Conservation (phyloP, 2,329 filamentous ascomycete genomes). For the Penicillium sp. region DNA sequence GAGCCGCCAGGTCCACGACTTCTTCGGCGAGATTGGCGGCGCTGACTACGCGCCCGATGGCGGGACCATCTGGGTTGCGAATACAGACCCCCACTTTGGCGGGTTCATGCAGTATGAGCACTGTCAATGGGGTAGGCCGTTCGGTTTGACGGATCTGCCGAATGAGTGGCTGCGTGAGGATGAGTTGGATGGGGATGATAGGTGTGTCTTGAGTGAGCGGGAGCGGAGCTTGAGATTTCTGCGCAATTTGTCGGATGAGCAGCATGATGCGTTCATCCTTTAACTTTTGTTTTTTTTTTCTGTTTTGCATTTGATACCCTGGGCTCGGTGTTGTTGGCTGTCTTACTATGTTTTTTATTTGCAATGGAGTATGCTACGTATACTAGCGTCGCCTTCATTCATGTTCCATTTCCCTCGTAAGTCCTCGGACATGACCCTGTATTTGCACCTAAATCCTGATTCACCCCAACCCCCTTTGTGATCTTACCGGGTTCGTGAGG, state of each 20-base stretch:
- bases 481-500: neutral
- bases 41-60: slow-evolving; percentile 45
- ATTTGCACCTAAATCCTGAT: neutral
- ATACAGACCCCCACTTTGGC: slow-evolving; percentile 44
- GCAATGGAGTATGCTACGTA: slow-evolving; percentile 1
- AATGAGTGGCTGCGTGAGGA: slow-evolving; percentile 40
- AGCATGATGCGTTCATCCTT: slow-evolving; percentile 34
- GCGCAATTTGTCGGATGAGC: slow-evolving; percentile 33
- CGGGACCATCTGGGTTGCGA: slow-evolving; percentile 43
- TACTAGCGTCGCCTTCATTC: too few relatives aligned
- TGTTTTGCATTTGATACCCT: slow-evolving; percentile 24
- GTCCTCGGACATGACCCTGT: neutral
- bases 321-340: slow-evolving; percentile 21
- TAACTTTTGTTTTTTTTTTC: neutral
- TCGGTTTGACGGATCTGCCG: slow-evolving; percentile 34
- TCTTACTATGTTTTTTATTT: slow-evolving; percentile 5
- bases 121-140: slow-evolving; percentile 37
- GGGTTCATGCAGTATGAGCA: slow-evolving; percentile 47
- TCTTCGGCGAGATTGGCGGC: slow-evolving; percentile 48
- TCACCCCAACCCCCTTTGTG: too few relatives aligned
- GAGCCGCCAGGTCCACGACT: slow-evolving; percentile 44
- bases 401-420: neutral
- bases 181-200: slow-evolving; percentile 34
- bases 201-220: slow-evolving; percentile 34
- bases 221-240: slow-evolving; percentile 37